Evolutionary conservation across 805 yeast genomes (phyloP).

Genomic region (Wickerhamiella qilinensis): DNA sequence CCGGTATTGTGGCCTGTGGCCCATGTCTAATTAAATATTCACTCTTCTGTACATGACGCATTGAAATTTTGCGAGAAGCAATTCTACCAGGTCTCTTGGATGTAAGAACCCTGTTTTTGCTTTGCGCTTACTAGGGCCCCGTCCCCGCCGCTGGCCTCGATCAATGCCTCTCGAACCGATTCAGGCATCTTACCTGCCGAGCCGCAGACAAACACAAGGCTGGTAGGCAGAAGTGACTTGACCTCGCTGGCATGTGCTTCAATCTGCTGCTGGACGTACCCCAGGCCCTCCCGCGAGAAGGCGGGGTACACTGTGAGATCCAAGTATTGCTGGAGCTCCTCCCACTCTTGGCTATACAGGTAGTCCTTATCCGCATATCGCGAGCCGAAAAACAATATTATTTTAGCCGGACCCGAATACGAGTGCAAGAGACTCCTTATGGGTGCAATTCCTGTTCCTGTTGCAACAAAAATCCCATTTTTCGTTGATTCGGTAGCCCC

Average conservation of each 20-base stretch:
- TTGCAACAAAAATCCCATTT: conserved; percentile 63
- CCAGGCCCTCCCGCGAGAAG: conserved; percentile 31
- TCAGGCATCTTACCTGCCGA: conserved; percentile 89
- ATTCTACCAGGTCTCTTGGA: conserved; percentile 77
- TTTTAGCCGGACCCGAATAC: conserved; percentile 15
- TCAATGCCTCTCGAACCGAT: conserved; percentile 68
- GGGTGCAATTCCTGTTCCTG: conserved; percentile 97
- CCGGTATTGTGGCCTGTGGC: too few relatives aligned
- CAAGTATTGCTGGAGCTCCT: conserved; percentile 16
- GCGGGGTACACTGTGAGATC: conserved; percentile 25
- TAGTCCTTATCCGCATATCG: conserved; percentile 51
- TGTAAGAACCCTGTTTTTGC: conserved; percentile 50
- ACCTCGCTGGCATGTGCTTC: conserved; percentile 35
- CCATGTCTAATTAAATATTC: too few relatives aligned
- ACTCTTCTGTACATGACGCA: neutral
- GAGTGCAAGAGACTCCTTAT: conserved; percentile 45
- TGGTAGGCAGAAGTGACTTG: conserved; percentile 37
- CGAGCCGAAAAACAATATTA: conserved; percentile 61
- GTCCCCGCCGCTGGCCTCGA: conserved; percentile 42
- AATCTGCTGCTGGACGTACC: conserved; percentile 67
- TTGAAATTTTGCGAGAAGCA: neutral
- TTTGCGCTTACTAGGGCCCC: conserved; percentile 32
- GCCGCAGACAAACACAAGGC: conserved; percentile 71
- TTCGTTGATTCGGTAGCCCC: conserved; percentile 17
- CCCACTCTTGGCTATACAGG: conserved; percentile 44